Base-by-base conservation (phyloP, 352 stramenopile genomes). In the Halophytophthora polymorphica region DNA sequence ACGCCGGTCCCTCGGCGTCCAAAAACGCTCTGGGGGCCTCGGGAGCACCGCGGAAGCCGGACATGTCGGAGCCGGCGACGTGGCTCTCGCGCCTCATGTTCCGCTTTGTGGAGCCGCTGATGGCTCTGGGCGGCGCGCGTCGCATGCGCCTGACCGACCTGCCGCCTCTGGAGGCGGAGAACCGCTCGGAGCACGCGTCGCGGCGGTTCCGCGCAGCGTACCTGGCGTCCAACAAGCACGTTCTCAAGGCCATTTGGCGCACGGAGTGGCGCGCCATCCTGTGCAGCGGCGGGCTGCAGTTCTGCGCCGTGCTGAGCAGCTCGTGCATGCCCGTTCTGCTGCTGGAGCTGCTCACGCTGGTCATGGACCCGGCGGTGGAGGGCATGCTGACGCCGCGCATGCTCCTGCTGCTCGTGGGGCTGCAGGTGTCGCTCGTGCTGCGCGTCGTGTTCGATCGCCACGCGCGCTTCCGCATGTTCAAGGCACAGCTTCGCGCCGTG, bases 11-110 rank as follows among this genome's bases (percentile, higher is more conserved):
- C 29, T 41, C 37, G 36, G 13, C 18, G 6, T 2, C 25, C 6
- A n/a, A 8, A 14, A 8, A 31, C 4, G 25, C 25, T 8, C 4
- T 31, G 25, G 25, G 25, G 25, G 28, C 29, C n/a, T 36, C 41
- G 23, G 31, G 25, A 38, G 34, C 8, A 15, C 36, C 34, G 39
- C 41, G 13, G 50, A 52, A 29, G 8, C 28, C 29, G 42, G 54
- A 23, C 37, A 44, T 63, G 4, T 38, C 59, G 36, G 53, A 56
- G 11, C 33, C 47, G 7, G 49, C 58, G 10, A 65, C 66, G 17
- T 53, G 47, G 46, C 35, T 77, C 29, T 69, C 66, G 0, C 56
- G 61, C n/a, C 44, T 72, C 40, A 64, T 62, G 3, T 75, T 77
- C 38, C 47, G 57, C 10, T 73, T 71, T 45, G 64, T 72, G 14